phyloP scores from a whole-genome alignment of 208 protist species.

The Lotmaria passim region DNA sequence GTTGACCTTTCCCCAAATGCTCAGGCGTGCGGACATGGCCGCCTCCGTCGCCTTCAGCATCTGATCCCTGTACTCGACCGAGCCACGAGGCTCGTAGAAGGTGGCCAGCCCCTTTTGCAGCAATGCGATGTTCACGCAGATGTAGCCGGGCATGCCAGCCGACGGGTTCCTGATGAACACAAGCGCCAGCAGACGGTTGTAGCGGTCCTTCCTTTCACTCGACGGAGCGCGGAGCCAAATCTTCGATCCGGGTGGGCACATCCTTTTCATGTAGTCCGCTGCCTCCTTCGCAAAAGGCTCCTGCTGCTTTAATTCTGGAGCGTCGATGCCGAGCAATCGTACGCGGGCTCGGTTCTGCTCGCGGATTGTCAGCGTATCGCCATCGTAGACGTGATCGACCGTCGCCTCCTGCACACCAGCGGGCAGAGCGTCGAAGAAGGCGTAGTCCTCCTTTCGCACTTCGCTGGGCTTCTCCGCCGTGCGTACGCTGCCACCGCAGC shows the following conservation, averaged over 20 bases:
- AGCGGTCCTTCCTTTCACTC: slow-evolving; percentile 34
- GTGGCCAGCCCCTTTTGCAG: slow-evolving; percentile 52
- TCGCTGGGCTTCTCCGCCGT: slow-evolving; percentile 1
- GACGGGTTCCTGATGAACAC: slow-evolving; percentile 44
- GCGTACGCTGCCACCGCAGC: slow-evolving; percentile 4
- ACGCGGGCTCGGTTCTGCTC: slow-evolving; percentile 42
- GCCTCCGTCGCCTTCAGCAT: slow-evolving; percentile 41
- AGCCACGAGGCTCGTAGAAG: slow-evolving; percentile 43
- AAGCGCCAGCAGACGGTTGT: slow-evolving; percentile 50
- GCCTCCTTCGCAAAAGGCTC: slow-evolving; percentile 61
- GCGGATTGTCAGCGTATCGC: slow-evolving; percentile 65
- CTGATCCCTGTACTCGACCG: slow-evolving; percentile 23
- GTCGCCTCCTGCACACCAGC: slow-evolving; percentile 39
- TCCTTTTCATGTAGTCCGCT: slow-evolving; percentile 42
- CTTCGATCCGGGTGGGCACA: slow-evolving; percentile 34
- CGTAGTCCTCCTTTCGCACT: slow-evolving; percentile 17
- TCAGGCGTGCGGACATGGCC: slow-evolving; percentile 26
- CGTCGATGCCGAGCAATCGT: slow-evolving; percentile 61
- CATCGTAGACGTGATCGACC: slow-evolving; percentile 65
- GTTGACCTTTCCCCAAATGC: slow-evolving; percentile 56
- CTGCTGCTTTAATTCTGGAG: slow-evolving; percentile 49
- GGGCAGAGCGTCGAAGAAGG: slow-evolving; percentile 41
- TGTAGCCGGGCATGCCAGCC: slow-evolving; percentile 28
- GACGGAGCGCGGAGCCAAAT: slow-evolving; percentile 39
- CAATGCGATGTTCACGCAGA: slow-evolving; percentile 59